Evolutionary conservation across 2,329 filamentous ascomycete species (phyloP), one percentile per base, ranked within the genome.

Genomic region (Elsinoe australis): DNA sequence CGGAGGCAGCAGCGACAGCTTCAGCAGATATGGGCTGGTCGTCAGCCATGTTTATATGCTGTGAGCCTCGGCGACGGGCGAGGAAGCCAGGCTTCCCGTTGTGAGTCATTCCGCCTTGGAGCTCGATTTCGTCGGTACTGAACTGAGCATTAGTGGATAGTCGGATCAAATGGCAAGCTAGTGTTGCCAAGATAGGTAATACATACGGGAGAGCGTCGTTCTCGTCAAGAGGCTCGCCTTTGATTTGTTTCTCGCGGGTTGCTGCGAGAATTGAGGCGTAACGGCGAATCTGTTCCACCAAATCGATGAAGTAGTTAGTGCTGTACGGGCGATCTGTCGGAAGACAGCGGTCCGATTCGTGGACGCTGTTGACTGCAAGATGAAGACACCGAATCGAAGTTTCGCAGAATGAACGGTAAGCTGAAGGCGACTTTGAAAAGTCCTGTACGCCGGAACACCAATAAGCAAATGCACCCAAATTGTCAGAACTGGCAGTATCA

Each of bases 271-370:
- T 85, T 60, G 82, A 79, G 52, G 87, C 89, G 78, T 95, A 94
- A 64, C 87, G 79, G 64, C 82, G 80, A 59, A 95, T 88, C 61
- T 65, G 60, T 49, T 94, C 87, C 65, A 94, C 83, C 53, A 96
- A 81, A 71, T 96, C 90, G 70, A 95, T 83, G 65, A 95, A 95
- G 70, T 96, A 96, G 64, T 87, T 87, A 76, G 85, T 87, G 75
- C 83, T 92, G 74, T 95, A 96, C 56, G 88, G 87, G 60, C 85
- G 82, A 67, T 96, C 90, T 67, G 79, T 74, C 52, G 86, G 84
- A 64, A 87, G 80, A 56, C 83, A 82, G 70, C 90, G 86, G 66
- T 96, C 89, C 64, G 81, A 81, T 64, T 94, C 87, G 73, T 79
- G 83, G 55, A 95, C 75, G 67, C 83, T 83, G 67, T 87, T 82